Evolutionary conservation across 495 filamentous ascomycete genomes (phyloP).

Genomic region (Gamarada debralockiae): DNA sequence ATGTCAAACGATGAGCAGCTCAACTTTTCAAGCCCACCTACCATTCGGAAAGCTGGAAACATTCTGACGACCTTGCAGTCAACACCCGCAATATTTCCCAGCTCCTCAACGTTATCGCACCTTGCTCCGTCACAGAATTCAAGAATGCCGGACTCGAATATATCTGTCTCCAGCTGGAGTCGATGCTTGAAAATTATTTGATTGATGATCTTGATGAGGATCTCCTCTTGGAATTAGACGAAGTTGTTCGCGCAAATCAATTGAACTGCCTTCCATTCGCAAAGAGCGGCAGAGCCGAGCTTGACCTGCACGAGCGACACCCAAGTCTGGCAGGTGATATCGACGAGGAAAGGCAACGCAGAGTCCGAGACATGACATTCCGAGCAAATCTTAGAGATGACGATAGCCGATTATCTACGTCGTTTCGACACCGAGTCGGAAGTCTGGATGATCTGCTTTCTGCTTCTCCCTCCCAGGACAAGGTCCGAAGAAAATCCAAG

Average conservation of each 20-base stretch:
- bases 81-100: slow-evolving; percentile 82
- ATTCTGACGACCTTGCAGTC: slow-evolving; percentile 40
- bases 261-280: slow-evolving; percentile 68
- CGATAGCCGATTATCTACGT: slow-evolving; percentile 49
- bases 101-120: slow-evolving; percentile 77
- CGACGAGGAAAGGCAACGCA: slow-evolving; percentile 43
- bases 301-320: slow-evolving; percentile 65
- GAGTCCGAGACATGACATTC: slow-evolving; percentile 51
- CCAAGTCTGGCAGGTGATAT: slow-evolving; percentile 53
- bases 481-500: slow-evolving; percentile 42
- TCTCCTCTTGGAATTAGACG: slow-evolving; percentile 71
- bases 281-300: slow-evolving; percentile 67
- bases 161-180: slow-evolving; percentile 84
- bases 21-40: no score
- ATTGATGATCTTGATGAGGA: slow-evolving; percentile 86
- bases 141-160: slow-evolving; percentile 89
- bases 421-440: slow-evolving; percentile 41
- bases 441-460: slow-evolving; percentile 52
- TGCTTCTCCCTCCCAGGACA: slow-evolving; percentile 51
- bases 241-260: slow-evolving; percentile 78
- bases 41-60: no score
- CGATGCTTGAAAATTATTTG: slow-evolving; percentile 81
- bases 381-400: slow-evolving; percentile 54
- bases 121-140: slow-evolving; percentile 77
- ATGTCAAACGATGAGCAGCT: no score